phyloP scores from a whole-genome alignment of 495 filamentous ascomycete genomes.

The Astrothelium macrocarpum region DNA sequence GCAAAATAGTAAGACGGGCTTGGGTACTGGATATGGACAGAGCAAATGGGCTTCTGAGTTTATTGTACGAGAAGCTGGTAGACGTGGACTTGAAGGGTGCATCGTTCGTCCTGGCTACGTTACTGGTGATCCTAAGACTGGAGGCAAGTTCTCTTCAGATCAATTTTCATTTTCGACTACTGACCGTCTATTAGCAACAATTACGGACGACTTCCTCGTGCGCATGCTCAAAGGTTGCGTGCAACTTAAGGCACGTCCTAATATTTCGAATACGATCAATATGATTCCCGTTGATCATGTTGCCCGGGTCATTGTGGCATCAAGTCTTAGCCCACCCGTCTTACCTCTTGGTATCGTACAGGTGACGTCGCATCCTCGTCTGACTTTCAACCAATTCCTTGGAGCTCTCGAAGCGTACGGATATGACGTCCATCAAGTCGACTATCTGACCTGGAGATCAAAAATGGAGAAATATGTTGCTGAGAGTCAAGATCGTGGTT shows the following conservation, averaged over 20 bases:
- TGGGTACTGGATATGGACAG: conserved; percentile 85
- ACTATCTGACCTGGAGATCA: conserved; percentile 43
- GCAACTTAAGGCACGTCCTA: conserved; percentile 62
- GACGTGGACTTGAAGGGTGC: conserved; percentile 61
- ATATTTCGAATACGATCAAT: conserved; percentile 80
- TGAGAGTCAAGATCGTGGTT: conserved; percentile 23
- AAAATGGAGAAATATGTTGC: conserved; percentile 34
- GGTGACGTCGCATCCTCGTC: conserved; percentile 69
- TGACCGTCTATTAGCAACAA: conserved; percentile 41
- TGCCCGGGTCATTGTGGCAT: conserved; percentile 63
- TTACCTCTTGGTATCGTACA: conserved; percentile 55
- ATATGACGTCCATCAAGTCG: conserved; percentile 59
- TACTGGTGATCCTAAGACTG: conserved; percentile 61
- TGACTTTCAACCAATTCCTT: conserved; percentile 71
- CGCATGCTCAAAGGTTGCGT: conserved; percentile 84
- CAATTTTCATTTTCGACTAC: neutral
- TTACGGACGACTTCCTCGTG: conserved; percentile 87
- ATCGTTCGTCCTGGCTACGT: conserved; percentile 85
- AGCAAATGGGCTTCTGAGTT: conserved; percentile 79
- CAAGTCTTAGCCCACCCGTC: conserved; percentile 51
- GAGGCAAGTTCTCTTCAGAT: conserved; percentile 32
- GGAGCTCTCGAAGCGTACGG: conserved; percentile 63
- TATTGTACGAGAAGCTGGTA: conserved; percentile 70
- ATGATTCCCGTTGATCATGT: conserved; percentile 84
- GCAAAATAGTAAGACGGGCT: conserved; percentile 51